phyloP scores from a whole-genome alignment of 2,329 filamentous ascomycete species.

The Talaromyces atroroseus region DNA sequence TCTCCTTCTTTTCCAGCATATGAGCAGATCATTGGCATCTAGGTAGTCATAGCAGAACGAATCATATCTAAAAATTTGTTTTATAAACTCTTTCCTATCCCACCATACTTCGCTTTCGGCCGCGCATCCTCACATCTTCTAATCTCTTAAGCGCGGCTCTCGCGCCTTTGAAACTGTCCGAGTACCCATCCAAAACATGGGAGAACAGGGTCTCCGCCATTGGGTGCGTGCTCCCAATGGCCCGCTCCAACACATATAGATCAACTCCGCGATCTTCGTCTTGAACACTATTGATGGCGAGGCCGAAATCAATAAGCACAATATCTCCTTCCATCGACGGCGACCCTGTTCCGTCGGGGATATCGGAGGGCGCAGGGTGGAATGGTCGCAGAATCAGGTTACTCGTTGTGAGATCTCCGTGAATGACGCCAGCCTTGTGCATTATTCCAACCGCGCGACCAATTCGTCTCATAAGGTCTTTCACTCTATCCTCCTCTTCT shows the following conservation, averaged over 20 bases:
- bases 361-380: conserved; percentile 25
- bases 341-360: conserved; percentile 16
- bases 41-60: neutral
- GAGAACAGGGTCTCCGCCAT: conserved; percentile 69
- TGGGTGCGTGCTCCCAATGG: conserved; percentile 92
- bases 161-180: conserved; percentile 67
- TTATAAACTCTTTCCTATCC: conserved; percentile 51
- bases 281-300: conserved; percentile 71
- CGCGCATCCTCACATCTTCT: conserved; percentile 88
- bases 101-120: conserved; percentile 94
- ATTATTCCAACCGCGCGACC: conserved; percentile 67
- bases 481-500: conserved; percentile 47
- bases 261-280: conserved; percentile 96
- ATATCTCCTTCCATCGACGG: conserved; percentile 61
- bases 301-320: conserved; percentile 88
- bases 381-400: conserved; percentile 89
- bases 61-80: conserved; percentile 6
- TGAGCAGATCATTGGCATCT: neutral
- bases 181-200: conserved; percentile 66
- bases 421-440: conserved; percentile 80
- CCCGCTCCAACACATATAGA: conserved; percentile 88
- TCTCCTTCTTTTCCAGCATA: neutral
- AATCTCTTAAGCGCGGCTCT: conserved; percentile 70
- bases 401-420: conserved; percentile 94
- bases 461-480: conserved; percentile 62